Percentiles rank a stretch among this genome's conserved stretches.
phyloP scores from a whole-genome alignment of 2,329 filamentous ascomycete species.

The Beauveria medogensis region DNA sequence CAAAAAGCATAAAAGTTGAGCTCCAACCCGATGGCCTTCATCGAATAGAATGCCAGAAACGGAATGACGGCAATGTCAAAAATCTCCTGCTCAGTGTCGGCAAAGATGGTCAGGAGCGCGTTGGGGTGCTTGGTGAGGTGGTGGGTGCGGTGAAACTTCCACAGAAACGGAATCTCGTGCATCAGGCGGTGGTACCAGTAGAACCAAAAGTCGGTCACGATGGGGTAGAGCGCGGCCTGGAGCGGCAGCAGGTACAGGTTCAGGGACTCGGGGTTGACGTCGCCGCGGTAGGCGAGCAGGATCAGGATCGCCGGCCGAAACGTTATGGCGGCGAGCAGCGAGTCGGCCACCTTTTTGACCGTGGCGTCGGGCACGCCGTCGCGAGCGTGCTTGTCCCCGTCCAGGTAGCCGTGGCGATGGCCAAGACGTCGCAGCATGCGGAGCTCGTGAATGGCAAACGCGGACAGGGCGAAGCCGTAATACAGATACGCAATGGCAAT shows the following conservation, averaged over 20 bases:
- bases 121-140: conserved; percentile 37
- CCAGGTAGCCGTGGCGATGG: conserved; percentile 21
- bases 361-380: conserved; percentile 27
- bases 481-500: conserved; percentile 12
- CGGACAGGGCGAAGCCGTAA: conserved; percentile 23
- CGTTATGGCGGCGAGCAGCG: conserved; percentile 16
- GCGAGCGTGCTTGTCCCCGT: conserved; percentile 23
- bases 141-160: conserved; percentile 33
- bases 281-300: conserved; percentile 18
- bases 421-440: conserved; percentile 23
- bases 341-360: conserved; percentile 18
- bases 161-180: conserved; percentile 31
- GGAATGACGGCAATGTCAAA: conserved; percentile 34
- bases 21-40: conserved; percentile 28
- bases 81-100: conserved; percentile 33
- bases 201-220: conserved; percentile 34
- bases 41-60: conserved; percentile 26
- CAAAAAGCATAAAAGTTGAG: conserved; percentile 40
- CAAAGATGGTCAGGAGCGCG: conserved; percentile 31
- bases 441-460: conserved; percentile 21
- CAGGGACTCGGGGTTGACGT: conserved; percentile 9
- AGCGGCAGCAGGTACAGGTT: conserved; percentile 22
- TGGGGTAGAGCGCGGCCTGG: conserved; percentile 24
- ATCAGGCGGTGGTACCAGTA: conserved; percentile 34
- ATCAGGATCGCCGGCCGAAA: conserved; percentile 17